Conservation (phyloP, 2,329 filamentous ascomycete species). For the Pyricularia grisea region DNA sequence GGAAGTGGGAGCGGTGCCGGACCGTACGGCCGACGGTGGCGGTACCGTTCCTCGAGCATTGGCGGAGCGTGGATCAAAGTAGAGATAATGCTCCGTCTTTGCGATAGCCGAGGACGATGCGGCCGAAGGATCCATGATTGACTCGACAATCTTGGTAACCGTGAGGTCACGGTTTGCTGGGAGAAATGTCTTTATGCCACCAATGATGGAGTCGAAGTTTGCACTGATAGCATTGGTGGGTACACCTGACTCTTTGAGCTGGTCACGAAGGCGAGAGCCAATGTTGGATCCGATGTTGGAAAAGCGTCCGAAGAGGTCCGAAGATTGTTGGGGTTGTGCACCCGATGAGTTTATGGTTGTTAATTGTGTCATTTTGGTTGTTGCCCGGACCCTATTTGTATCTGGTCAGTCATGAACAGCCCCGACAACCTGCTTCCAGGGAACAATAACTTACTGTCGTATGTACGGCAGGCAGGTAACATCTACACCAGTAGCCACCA, state of each 20-base stretch:
- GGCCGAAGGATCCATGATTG: constrained; percentile 89
- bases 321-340: constrained; percentile 50
- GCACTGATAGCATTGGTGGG: constrained; percentile 56
- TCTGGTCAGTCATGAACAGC: constrained; percentile 4
- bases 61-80: constrained; percentile 90
- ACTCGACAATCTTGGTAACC: constrained; percentile 95
- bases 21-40: constrained; percentile 56
- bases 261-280: constrained; percentile 83
- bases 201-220: constrained; percentile 91
- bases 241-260: constrained; percentile 82
- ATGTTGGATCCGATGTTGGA: constrained; percentile 79
- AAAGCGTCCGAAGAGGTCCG: constrained; percentile 86
- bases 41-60: constrained; percentile 91
- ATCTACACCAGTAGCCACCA: constrained; percentile 67
- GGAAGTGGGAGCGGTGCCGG: constrained; percentile 21
- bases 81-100: constrained; percentile 93
- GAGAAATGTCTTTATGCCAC: constrained; percentile 96
- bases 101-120: constrained; percentile 87
- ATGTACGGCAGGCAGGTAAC: constrained; percentile 75
- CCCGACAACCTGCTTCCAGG: background rate
- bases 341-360: constrained; percentile 74
- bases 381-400: constrained; percentile 31
- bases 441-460: constrained; percentile 53
- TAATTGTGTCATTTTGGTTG: constrained; percentile 97
- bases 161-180: constrained; percentile 92